Evolutionary conservation across 1,284 basidiomycete species (phyloP), one percentile per base, ranked within the genome.

Genomic region (Melampsora americana): DNA sequence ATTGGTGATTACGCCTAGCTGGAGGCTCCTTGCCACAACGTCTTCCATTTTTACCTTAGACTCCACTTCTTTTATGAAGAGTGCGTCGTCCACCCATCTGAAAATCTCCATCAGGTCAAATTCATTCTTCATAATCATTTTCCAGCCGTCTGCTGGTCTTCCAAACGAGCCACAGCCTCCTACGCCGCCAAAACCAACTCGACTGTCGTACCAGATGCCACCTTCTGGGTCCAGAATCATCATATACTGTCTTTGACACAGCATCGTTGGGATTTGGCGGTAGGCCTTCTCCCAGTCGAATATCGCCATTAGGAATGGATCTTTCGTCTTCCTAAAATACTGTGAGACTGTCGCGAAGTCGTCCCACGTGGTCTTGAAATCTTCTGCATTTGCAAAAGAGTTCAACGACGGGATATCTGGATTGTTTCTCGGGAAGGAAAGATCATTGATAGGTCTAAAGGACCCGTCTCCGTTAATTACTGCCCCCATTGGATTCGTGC

Each of bases 271-370:
- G 65, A 48, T 67, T n/a, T n/a, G n/a, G n/a, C n/a, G n/a, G n/a
- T n/a, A n/a, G n/a, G n/a, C n/a, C n/a, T n/a, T n/a, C n/a, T 26
- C 65, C 65, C 65, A 67, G 11, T 67, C 44, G 26, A 50, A 67
- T 2, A 50, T 16, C 2, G 65, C 65, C 9, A 67, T 23, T 14
- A 42, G n/a, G 20, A 11, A 44, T 23, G 5, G 7, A 16, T 1
- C 26, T 16, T 2, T 48, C 2, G n/a, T n/a, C 18, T 66, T 20
- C 28, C 16, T 20, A 39, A 67, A 67, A 18, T 23, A 46, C 26
- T 7, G 18, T 5, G 42, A 67, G 7, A 67, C 42, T 1, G 44
- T 67, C 6, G 5, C 11, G n/a, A 67, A 67, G 44, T 67, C 32
- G n/a, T 67, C 65, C 65, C 65, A 67, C 0, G 42, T 48, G 16